Evolutionary conservation across 371 early-diverging fungal species (phyloP).

Genomic region (Apophysomyces sp.): DNA sequence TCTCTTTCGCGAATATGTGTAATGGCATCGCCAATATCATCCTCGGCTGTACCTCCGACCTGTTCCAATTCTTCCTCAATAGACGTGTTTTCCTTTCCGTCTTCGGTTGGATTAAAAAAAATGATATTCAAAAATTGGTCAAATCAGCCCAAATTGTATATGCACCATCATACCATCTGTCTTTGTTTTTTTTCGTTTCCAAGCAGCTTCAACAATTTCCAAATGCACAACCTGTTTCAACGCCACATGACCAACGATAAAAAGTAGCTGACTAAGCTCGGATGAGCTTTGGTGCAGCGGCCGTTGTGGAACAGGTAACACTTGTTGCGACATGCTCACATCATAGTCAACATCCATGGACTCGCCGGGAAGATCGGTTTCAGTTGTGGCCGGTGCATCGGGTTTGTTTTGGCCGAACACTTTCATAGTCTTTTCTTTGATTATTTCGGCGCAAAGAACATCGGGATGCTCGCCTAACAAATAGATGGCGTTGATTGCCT

Average conservation of each 20-base stretch:
- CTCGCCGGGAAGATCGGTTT: slow-evolving; percentile 11
- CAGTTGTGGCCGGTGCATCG: slow-evolving; percentile 7
- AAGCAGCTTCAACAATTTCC: slow-evolving; percentile 86
- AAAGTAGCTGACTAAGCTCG: slow-evolving; percentile 82
- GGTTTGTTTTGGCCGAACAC: slow-evolving; percentile 43
- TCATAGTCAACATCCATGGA: slow-evolving; percentile 34
- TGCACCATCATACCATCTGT: slow-evolving; percentile 19
- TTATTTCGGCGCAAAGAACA: slow-evolving; percentile 68
- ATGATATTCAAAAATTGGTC: not conserved
- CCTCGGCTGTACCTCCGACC: slow-evolving; percentile 90
- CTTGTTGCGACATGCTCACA: slow-evolving; percentile 26
- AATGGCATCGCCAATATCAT: slow-evolving; percentile 91
- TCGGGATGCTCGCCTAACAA: slow-evolving; percentile 88
- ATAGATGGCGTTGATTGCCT: slow-evolving; percentile 90
- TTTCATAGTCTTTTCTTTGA: slow-evolving; percentile 59
- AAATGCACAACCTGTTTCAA: slow-evolving; percentile 94
- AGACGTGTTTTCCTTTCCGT: slow-evolving; percentile 18
- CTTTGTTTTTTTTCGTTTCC: slow-evolving; percentile 69
- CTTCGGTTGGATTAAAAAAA: not conserved
- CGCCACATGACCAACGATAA: slow-evolving; percentile 93
- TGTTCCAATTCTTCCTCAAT: slow-evolving; percentile 85
- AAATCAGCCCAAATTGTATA: not conserved
- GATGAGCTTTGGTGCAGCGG: slow-evolving; percentile 55
- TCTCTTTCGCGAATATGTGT: slow-evolving; percentile 87
- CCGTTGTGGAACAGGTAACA: slow-evolving; percentile 23